Evolutionary conservation across 2,329 filamentous ascomycete species (phyloP).

Genomic region (Phialemonium atrogriseum): DNA sequence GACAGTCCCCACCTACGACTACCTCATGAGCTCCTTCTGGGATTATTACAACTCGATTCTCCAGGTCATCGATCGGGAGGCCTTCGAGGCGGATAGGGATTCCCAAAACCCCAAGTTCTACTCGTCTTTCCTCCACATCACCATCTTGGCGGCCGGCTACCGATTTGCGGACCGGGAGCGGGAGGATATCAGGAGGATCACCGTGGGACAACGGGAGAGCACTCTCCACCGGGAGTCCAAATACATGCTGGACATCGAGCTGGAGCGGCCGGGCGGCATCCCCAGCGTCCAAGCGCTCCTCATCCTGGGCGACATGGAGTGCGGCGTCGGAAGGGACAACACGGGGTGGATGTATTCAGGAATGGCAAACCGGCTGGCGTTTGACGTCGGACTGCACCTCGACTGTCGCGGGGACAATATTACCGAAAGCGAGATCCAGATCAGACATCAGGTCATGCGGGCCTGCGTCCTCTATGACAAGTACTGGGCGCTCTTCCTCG

Average conservation of each 20-base stretch:
- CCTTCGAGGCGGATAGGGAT: conserved; percentile 39
- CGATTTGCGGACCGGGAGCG: conserved; percentile 39
- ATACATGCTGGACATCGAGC: conserved; percentile 43
- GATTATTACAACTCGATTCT: conserved; percentile 40
- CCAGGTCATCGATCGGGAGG: conserved; percentile 38
- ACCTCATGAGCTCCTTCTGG: conserved; percentile 45
- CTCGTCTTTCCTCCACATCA: conserved; percentile 42
- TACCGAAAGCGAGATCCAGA: conserved; percentile 35
- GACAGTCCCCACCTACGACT: conserved; percentile 37
- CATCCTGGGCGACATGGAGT: conserved; percentile 44
- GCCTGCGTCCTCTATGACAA: conserved; percentile 46
- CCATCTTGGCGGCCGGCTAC: conserved; percentile 43
- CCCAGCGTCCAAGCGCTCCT: conserved; percentile 43
- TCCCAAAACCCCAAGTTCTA: conserved; percentile 39
- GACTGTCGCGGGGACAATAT: conserved; percentile 32
- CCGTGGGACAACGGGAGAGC: conserved; percentile 38
- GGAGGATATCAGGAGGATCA: conserved; percentile 38
- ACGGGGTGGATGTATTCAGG: conserved; percentile 46
- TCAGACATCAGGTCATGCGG: conserved; percentile 41
- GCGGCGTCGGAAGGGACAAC: conserved; percentile 43
- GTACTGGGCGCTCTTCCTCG: conserved; percentile 47
- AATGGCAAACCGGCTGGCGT: conserved; percentile 35
- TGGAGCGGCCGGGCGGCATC: conserved; percentile 43
- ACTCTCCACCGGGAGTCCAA: conserved; percentile 45
- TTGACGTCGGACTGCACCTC: conserved; percentile 41